Evolutionary conservation across 2,329 filamentous ascomycete species (phyloP).

Genomic region (Sphaerostilbella broomeana): DNA sequence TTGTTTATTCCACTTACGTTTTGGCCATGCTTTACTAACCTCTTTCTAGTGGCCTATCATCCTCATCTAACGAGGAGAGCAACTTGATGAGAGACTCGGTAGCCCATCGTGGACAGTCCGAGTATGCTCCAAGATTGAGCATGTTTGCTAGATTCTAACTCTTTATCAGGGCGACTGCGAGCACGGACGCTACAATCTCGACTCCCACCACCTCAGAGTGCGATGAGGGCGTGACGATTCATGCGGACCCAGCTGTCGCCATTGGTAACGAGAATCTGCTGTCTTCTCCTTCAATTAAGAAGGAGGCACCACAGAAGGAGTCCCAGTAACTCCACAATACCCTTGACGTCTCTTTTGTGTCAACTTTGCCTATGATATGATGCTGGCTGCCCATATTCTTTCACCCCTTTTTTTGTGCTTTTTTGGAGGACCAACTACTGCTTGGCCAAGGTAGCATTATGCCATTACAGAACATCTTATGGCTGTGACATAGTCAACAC

Average conservation of each 20-base stretch:
- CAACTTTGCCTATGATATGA: slow-evolving; percentile 12
- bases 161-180: slow-evolving; percentile 30
- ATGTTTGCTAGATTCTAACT: slow-evolving; percentile 28
- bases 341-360: slow-evolving; percentile 12
- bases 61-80: slow-evolving; percentile 25
- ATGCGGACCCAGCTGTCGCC: slow-evolving; percentile 40
- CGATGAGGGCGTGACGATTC: slow-evolving; percentile 50
- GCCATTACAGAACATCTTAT: slow-evolving; percentile 31
- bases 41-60: slow-evolving; percentile 20
- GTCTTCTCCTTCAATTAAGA: slow-evolving; percentile 43
- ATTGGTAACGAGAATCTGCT: slow-evolving; percentile 35
- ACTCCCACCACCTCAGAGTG: slow-evolving; percentile 41
- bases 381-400: slow-evolving; percentile 13
- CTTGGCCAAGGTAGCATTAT: slow-evolving; percentile 21
- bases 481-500: slow-evolving; percentile 29
- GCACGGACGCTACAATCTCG: slow-evolving; percentile 32
- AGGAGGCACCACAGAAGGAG: slow-evolving; percentile 29
- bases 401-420: slow-evolving; percentile 12
- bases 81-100: slow-evolving; percentile 25
- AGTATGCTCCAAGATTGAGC: slow-evolving; percentile 28
- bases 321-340: slow-evolving; percentile 15
- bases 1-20: slow-evolving; percentile 12
- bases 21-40: slow-evolving; percentile 2
- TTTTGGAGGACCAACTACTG: slow-evolving; percentile 19
- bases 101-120: slow-evolving; percentile 28